These are phyloP conservation scores for Golubevia pallescens DNA, from an alignment of 1,284 basidiomycete species.

Conservation along the genomic window DNA sequence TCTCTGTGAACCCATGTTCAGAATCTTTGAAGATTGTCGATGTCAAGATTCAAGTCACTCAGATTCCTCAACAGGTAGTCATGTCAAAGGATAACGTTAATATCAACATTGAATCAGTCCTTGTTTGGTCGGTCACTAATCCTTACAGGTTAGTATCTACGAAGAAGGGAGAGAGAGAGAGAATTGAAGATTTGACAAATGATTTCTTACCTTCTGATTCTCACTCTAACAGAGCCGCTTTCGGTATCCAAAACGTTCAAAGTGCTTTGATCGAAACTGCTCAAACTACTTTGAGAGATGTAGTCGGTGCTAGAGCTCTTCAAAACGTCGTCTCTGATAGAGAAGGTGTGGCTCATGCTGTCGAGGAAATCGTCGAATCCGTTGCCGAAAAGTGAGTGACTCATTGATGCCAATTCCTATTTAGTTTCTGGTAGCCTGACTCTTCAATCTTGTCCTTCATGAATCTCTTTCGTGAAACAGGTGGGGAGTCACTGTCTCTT, in stretches of 20 bases:
- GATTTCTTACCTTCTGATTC: background rate
- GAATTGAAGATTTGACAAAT: no score
- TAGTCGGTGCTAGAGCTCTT: constrained; percentile 83
- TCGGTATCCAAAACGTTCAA: constrained; percentile 86
- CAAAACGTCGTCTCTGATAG: constrained; percentile 75
- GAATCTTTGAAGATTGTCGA: constrained; percentile 74
- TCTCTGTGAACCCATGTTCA: constrained; percentile 89
- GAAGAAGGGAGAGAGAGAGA: background rate
- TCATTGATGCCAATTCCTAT: no score
- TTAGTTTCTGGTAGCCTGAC: no score
- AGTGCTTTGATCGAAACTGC: constrained; percentile 88
- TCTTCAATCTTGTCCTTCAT: no score
- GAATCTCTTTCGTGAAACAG: background rate
- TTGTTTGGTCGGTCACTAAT: constrained; percentile 76
- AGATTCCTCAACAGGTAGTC: constrained; percentile 83
- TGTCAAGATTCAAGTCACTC: constrained; percentile 89
- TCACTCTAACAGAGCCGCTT: constrained; percentile 86
- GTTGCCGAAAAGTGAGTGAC: constrained; percentile 66
- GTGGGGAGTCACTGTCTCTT: constrained; percentile 96
- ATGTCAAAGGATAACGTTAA: constrained; percentile 84
- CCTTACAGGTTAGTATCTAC: constrained; percentile 15
- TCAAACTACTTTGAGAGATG: constrained; percentile 92
- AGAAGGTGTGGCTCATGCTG: constrained; percentile 93
- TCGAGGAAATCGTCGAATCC: constrained; percentile 81
- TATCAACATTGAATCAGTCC: constrained; percentile 83